Conservation (phyloP, 371 early-diverging fungal genomes). For the Mortierella sp. region DNA sequence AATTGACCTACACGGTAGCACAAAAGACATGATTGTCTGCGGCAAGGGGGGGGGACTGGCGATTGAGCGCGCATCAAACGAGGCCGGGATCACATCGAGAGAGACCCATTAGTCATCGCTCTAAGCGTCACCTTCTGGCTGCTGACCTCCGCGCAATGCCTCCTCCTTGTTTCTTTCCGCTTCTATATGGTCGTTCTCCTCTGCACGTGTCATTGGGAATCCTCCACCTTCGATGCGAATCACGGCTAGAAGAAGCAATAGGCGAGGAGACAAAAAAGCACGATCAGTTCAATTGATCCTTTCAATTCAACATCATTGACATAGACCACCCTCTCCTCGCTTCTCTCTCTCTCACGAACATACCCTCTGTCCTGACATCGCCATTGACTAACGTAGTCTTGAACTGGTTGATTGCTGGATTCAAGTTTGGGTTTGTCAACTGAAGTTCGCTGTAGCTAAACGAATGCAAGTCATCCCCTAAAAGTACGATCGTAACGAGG, state of each 20-base stretch:
- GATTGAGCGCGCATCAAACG: too few species aligned
- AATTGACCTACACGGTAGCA: too few species aligned
- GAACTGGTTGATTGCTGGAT: conserved; percentile 32
- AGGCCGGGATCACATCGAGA: too few species aligned
- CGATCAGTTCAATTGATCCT: not conserved
- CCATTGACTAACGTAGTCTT: conserved; percentile 37
- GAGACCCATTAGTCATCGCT: not conserved
- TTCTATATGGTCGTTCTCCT: conserved; percentile 14
- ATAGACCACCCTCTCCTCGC: not conserved
- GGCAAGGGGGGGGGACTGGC: too few species aligned
- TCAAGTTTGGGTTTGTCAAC: conserved; percentile 24
- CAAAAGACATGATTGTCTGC: too few species aligned
- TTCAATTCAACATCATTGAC: too few species aligned
- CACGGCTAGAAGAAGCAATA: conserved; percentile 21
- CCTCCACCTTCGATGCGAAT: conserved; percentile 35
- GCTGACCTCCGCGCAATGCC: conserved; percentile 25
- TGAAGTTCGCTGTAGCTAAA: conserved; percentile 31
- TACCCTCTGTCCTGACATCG: conserved; percentile 40
- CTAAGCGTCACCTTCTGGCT: conserved; percentile 17
- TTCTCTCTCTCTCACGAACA: not conserved
- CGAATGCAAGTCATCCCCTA: conserved; percentile 30
- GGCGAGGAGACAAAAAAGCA: not conserved
- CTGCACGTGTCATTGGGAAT: conserved; percentile 38
- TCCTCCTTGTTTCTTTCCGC: conserved; percentile 32
- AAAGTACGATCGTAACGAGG: too few species aligned